phyloP scores from a whole-genome alignment of 345 rosid species.

The Barbarea vulgaris region DNA sequence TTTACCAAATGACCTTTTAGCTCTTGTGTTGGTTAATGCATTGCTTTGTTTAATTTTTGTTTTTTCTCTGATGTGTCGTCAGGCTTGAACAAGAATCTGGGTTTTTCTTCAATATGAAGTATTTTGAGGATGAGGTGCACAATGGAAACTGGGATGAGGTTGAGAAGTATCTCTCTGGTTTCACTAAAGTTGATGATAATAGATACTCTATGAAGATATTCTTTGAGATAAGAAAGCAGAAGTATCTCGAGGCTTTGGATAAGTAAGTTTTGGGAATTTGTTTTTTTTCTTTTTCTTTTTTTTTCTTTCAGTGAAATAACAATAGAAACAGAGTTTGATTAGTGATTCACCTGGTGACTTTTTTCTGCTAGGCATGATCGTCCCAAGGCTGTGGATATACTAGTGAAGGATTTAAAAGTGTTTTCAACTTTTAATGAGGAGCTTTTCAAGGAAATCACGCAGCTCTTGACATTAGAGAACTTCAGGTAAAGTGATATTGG shows the following conservation, averaged over 20 bases:
- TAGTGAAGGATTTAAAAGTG: conserved; percentile 96
- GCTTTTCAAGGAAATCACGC: conserved; percentile 94
- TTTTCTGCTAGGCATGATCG: conserved; percentile 73
- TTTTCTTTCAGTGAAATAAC: background rate
- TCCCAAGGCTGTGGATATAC: conserved; percentile 91
- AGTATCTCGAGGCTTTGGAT: conserved; percentile 96
- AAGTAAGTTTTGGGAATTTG: conserved; percentile 51
- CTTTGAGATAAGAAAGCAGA: conserved; percentile 98
- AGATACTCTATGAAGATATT: conserved; percentile 97
- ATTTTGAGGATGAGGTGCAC: conserved; percentile 98
- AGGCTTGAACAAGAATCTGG: conserved; percentile 99
- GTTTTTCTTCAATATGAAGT: conserved; percentile 97
- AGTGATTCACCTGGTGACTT: conserved; percentile 24
- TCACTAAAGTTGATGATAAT: conserved; percentile 94
- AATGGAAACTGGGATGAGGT: conserved; percentile 99
- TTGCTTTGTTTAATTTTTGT: conserved; percentile 3
- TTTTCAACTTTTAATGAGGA: conserved; percentile 97
- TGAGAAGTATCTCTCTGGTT: conserved; percentile 97
- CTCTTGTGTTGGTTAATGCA: conserved; percentile 3
- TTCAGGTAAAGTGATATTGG: conserved; percentile 56
- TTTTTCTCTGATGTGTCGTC: conserved; percentile 12
- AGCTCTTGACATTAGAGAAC: conserved; percentile 89
- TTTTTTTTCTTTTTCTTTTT: background rate
- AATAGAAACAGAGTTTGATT: background rate
- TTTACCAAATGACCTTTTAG: background rate